Evolutionary conservation across 768 basidiomycete genomes (phyloP), one percentile per base, ranked within the genome.

Genomic region (Crepidotus variabilis): DNA sequence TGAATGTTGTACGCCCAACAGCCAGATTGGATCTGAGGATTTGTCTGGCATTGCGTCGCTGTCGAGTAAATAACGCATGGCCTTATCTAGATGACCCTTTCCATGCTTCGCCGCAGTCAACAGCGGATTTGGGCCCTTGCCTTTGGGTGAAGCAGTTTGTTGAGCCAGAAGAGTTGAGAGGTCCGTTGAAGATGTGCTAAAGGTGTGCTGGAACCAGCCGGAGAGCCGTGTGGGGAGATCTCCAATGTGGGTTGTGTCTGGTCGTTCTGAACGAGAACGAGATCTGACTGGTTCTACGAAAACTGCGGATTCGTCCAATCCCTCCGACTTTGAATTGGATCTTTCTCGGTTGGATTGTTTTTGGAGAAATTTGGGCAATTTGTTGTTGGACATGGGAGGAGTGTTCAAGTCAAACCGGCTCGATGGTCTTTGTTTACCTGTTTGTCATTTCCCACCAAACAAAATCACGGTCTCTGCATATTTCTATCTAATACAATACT

Each of bases 11-110:
- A 93, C 85, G 36, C 94, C 95, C 21, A 97, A 77, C 1, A 97
- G 71, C 94, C 94, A 97, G 24, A 98, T 96, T 0, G 87, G 82
- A 18, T 94, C 91, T 0, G 79, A 65, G 53, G 85, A 94, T 65
- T 81, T 86, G 69, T 97, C 94, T 1, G 90, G 92, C 2, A 80
- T 83, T 16, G 93, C 84, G 70, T 98, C 95, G 61, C 84, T 84
- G 72, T 98, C 95, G 58, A 96, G 79, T n/a, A 98, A 76, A 72
- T 94, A 92, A 47, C 93, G 79, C 77, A 94, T 84, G 2, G 89
- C 91, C 68, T 88, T 90, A 74, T 91, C 90, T 50, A 91, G 71
- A 57, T 88, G 86, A 21, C 85, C 87, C 62, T 87, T 88, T 43
- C 88, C 85, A 63, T 87, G 83, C 63, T 84, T 86, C 2, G 86